These are phyloP conservation scores for Ramaria sp. DNA, from an alignment of 768 basidiomycete species.

Conservation along the genomic window DNA sequence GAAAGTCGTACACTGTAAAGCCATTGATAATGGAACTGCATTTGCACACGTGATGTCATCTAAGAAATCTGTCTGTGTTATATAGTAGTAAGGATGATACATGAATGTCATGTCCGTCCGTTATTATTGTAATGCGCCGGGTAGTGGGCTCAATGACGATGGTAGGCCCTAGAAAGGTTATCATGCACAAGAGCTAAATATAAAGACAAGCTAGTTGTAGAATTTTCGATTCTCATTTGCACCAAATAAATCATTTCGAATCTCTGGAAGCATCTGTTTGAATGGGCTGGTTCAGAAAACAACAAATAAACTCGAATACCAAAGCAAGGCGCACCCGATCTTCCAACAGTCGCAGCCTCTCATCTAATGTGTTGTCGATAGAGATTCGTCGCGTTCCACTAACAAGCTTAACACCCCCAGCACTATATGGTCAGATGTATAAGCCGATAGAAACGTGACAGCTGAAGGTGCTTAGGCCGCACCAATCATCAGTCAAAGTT, in stretches of 20 bases:
- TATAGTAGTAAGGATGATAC: too few species aligned
- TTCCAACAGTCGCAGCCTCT: constrained; percentile 79
- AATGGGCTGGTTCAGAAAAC: background rate
- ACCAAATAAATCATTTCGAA: constrained; percentile 82
- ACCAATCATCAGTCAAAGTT: constrained; percentile 59
- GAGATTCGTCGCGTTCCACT: constrained; percentile 70
- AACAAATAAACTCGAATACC: background rate
- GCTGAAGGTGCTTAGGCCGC: background rate
- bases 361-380: constrained; percentile 91
- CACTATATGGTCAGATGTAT: constrained; percentile 28
- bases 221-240: constrained; percentile 88
- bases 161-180: background rate
- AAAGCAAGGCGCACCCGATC: constrained; percentile 55
- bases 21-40: too few species aligned
- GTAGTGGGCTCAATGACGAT: too few species aligned
- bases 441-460: background rate
- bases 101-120: too few species aligned
- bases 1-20: too few species aligned
- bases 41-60: too few species aligned
- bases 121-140: too few species aligned
- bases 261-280: constrained; percentile 87
- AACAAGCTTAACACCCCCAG: constrained; percentile 76
- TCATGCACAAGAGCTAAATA: background rate
- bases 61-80: too few species aligned
- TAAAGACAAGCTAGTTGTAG: constrained; percentile 30